Conservation (phyloP, 495 filamentous ascomycete species). For the Aspergillus wentii region DNA sequence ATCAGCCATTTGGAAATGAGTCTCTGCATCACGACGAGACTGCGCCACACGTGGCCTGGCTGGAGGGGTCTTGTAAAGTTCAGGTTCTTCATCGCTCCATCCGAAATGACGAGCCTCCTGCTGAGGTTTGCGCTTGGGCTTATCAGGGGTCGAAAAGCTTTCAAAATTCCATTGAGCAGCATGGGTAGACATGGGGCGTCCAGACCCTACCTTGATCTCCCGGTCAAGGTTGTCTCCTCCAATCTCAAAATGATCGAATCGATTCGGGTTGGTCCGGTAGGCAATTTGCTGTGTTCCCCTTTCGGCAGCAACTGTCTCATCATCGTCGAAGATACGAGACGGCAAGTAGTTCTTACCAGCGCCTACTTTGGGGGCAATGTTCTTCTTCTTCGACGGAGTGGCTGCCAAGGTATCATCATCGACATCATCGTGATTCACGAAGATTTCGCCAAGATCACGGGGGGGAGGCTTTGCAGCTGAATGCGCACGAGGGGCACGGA, state of each 20-base stretch:
- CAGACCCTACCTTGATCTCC: constrained; percentile 30
- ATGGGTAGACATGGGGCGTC: constrained; percentile 55
- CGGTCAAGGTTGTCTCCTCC: constrained; percentile 49
- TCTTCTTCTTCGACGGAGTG: constrained; percentile 47
- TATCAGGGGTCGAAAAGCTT: constrained; percentile 78
- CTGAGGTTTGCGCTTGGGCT: constrained; percentile 49
- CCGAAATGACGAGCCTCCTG: constrained; percentile 66
- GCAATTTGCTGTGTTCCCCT: constrained; percentile 36
- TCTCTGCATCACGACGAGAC: constrained; percentile 69
- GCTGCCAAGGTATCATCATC: constrained; percentile 37
- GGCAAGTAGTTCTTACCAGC: constrained; percentile 65
- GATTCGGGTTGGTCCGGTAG: constrained; percentile 63
- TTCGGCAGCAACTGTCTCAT: constrained; percentile 24
- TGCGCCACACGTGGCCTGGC: constrained; percentile 52
- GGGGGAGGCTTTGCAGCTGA: constrained; percentile 56
- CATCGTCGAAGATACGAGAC: constrained; percentile 64
- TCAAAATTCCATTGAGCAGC: constrained; percentile 76
- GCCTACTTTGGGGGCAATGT: constrained; percentile 58
- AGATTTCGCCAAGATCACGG: constrained; percentile 60
- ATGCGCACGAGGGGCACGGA: constrained; percentile 31
- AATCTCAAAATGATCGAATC: constrained; percentile 86
- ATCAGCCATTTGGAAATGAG: constrained; percentile 73
- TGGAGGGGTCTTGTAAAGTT: constrained; percentile 52
- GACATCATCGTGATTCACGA: constrained; percentile 43
- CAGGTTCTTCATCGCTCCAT: constrained; percentile 63